Percentiles rank a stretch among this genome's conserved stretches.
These are phyloP conservation scores for Entomortierella parvispora DNA, from an alignment of 192 early-diverging fungal species.

Conservation along the genomic window DNA sequence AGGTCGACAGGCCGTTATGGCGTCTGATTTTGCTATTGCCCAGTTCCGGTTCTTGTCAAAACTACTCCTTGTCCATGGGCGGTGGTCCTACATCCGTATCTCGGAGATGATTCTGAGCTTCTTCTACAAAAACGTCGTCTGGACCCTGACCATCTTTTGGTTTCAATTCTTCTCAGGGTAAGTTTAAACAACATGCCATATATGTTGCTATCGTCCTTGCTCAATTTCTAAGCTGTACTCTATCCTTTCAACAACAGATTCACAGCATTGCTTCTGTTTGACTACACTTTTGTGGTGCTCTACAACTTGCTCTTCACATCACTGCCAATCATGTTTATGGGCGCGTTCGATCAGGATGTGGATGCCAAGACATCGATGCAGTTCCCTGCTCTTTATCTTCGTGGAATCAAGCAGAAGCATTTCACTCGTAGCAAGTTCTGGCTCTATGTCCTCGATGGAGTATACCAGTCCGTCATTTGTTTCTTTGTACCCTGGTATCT, in stretches of 20 bases:
- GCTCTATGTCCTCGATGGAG: slow-evolving; percentile 73
- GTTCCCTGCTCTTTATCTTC: slow-evolving; percentile 83
- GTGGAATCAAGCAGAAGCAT: slow-evolving; percentile 75
- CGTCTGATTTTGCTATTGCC: slow-evolving; percentile 91
- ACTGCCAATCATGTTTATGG: slow-evolving; percentile 78
- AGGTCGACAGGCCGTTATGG: slow-evolving; percentile 93
- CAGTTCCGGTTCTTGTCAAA: slow-evolving; percentile 89
- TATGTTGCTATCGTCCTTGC: background rate
- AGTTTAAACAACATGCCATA: background rate
- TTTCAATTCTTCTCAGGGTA: slow-evolving; percentile 89
- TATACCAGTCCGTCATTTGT: slow-evolving; percentile 77
- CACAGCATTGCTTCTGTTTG: slow-evolving; percentile 82
- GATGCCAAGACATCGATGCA: slow-evolving; percentile 69
- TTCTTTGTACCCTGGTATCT: slow-evolving; percentile 73
- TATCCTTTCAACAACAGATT: slow-evolving; percentile 57
- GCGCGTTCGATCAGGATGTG: slow-evolving; percentile 90
- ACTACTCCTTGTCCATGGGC: slow-evolving; percentile 91
- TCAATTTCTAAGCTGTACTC: background rate
- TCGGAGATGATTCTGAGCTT: slow-evolving; percentile 91
- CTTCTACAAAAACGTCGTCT: slow-evolving; percentile 96
- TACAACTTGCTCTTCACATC: slow-evolving; percentile 91
- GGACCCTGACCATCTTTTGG: slow-evolving; percentile 90
- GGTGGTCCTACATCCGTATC: slow-evolving; percentile 90
- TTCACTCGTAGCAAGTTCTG: slow-evolving; percentile 83
- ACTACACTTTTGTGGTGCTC: slow-evolving; percentile 89